Evolutionary conservation across 1,284 basidiomycete genomes (phyloP).

Genomic region (Leccinum fallax): DNA sequence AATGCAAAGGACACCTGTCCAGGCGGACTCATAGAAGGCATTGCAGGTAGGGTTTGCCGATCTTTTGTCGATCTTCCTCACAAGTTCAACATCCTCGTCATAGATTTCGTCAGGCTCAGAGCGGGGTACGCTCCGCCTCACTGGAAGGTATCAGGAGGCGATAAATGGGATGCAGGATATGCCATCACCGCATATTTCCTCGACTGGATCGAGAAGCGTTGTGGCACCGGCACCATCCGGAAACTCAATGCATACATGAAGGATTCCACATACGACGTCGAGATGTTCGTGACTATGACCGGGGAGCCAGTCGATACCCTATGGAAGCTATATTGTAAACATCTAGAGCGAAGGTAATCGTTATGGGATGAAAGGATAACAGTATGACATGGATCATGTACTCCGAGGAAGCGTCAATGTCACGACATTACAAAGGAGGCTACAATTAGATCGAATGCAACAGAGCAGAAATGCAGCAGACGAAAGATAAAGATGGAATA

Average conservation of each 20-base stretch:
- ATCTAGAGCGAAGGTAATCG: slow-evolving; percentile 30
- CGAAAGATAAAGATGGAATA: background rate
- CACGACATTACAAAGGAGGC: slow-evolving; percentile 23
- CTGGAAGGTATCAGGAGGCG: slow-evolving; percentile 51
- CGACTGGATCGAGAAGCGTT: slow-evolving; percentile 63
- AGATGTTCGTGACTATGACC: slow-evolving; percentile 54
- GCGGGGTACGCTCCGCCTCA: slow-evolving; percentile 63
- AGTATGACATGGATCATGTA: background rate
- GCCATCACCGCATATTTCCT: slow-evolving; percentile 72
- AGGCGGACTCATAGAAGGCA: slow-evolving; percentile 69
- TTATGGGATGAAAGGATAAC: slow-evolving; percentile 6
- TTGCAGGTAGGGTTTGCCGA: slow-evolving; percentile 55
- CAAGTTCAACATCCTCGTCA: background rate
- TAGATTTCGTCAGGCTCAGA: slow-evolving; percentile 71
- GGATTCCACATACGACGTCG: slow-evolving; percentile 48
- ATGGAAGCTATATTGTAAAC: slow-evolving; percentile 55
- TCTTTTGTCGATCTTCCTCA: background rate
- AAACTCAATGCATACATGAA: slow-evolving; percentile 59
- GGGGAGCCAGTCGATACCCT: slow-evolving; percentile 53
- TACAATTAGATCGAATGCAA: slow-evolving; percentile 26
- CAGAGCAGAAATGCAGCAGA: slow-evolving; percentile 11
- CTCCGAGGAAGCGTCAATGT: slow-evolving; percentile 4
- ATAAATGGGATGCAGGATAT: slow-evolving; percentile 73
- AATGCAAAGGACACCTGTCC: slow-evolving; percentile 61
- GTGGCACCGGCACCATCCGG: slow-evolving; percentile 54